Evolutionary conservation across 495 filamentous ascomycete genomes (phyloP).

Genomic region (Annulohypoxylon moriforme): DNA sequence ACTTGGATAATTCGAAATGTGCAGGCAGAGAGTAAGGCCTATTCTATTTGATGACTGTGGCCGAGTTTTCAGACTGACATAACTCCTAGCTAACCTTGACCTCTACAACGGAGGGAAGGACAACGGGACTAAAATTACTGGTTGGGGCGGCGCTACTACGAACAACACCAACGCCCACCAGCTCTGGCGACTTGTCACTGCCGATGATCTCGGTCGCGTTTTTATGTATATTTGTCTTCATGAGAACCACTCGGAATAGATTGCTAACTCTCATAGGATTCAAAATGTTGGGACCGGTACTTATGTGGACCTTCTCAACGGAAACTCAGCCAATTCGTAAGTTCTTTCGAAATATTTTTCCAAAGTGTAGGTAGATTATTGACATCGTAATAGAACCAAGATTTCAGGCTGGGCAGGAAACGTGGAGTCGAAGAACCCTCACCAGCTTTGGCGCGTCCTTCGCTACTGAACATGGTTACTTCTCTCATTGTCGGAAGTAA

Average conservation of each 20-base stretch:
- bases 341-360: neutral
- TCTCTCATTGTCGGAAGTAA: neutral
- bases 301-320: conserved; percentile 14
- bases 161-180: conserved; percentile 6
- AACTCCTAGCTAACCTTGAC: conserved; percentile 17
- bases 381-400: neutral
- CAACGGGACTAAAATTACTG: conserved; percentile 3
- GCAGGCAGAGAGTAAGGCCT: neutral
- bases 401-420: conserved; percentile 12
- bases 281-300: conserved; percentile 24
- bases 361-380: neutral
- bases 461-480: neutral
- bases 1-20: conserved; percentile 14
- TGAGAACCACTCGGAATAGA: neutral
- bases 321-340: conserved; percentile 13
- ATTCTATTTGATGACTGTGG: neutral
- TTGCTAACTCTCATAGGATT: conserved; percentile 10
- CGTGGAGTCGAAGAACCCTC: conserved; percentile 7
- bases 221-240: neutral
- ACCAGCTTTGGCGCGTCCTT: conserved; percentile 23
- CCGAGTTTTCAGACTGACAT: neutral
- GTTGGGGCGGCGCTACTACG: neutral
- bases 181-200: conserved; percentile 21
- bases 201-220: conserved; percentile 11
- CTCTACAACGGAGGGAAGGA: conserved; percentile 10